A percentile compares a stretch with the other conserved stretches of the same genome.
Conservation (phyloP, 73 alveolate genomes). For the Blepharisma japonicum region DNA sequence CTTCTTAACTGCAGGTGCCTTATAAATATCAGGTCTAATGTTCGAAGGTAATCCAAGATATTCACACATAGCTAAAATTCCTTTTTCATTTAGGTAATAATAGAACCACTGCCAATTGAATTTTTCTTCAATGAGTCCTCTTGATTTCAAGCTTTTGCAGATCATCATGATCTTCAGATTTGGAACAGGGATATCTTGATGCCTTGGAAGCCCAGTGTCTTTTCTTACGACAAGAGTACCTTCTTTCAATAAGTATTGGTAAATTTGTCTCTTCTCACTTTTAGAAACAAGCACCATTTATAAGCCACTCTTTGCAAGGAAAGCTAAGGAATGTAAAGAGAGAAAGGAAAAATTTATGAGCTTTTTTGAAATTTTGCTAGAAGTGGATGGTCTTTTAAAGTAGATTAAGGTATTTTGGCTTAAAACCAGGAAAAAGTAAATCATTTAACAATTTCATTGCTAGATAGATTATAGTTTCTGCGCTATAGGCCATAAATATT, state of each 20-base stretch:
- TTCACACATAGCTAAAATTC: conserved; percentile 78
- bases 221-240: conserved; percentile 88
- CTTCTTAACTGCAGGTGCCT: conserved; percentile 53
- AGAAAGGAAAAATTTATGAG: neutral
- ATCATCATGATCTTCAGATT: conserved; percentile 82
- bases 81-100: conserved; percentile 79
- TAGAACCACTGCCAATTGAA: conserved; percentile 92
- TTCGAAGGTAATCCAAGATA: conserved; percentile 81
- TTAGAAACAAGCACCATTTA: conserved; percentile 87
- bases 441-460: no score
- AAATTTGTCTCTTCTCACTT: conserved; percentile 77
- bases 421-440: no score
- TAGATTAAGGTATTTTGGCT: no score
- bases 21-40: conserved; percentile 79
- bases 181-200: conserved; percentile 76
- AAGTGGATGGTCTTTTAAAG: no score
- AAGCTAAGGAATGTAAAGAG: neutral
- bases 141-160: conserved; percentile 77
- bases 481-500: no score
- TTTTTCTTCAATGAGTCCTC: conserved; percentile 63
- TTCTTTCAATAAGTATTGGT: conserved; percentile 75
- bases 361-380: neutral
- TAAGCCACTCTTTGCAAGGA: neutral
- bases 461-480: no score
- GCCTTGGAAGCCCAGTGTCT: conserved; percentile 71